Conservation (phyloP, 1,284 basidiomycete species). For the Rhodotorula mucilaginosa region DNA sequence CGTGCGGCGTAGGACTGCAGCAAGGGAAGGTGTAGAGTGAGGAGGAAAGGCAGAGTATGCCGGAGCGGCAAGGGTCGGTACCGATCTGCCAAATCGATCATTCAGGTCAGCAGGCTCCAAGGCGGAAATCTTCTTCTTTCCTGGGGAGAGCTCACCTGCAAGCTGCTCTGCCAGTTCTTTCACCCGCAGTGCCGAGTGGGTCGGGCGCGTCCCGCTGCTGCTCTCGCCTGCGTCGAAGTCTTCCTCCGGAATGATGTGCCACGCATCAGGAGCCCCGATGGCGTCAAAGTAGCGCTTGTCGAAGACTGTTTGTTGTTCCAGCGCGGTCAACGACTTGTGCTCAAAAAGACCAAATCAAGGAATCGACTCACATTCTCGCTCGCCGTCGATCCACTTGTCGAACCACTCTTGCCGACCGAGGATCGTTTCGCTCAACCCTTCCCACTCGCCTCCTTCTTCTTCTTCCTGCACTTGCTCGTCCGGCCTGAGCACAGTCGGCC, state of each 20-base stretch:
- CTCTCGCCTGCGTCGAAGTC: conserved; percentile 53
- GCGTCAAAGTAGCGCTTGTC: conserved; percentile 78
- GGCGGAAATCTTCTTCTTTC: too few relatives aligned
- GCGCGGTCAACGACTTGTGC: neutral
- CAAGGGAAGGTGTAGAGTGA: conserved; percentile 78
- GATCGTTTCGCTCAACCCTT: conserved; percentile 75
- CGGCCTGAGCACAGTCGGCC: neutral
- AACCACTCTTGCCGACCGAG: conserved; percentile 85
- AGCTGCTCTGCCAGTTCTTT: conserved; percentile 83
- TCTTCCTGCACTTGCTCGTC: conserved; percentile 41
- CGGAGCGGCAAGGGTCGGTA: conserved; percentile 77
- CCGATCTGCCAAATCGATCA: conserved; percentile 61
- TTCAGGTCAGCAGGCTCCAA: too few relatives aligned
- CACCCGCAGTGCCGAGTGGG: conserved; percentile 73
- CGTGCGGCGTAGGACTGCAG: conserved; percentile 73
- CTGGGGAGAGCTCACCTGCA: conserved; percentile 59
- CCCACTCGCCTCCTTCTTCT: conserved; percentile 55
- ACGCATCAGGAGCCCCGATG: conserved; percentile 76
- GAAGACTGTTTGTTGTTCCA: conserved; percentile 57
- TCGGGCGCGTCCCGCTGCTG: conserved; percentile 58
- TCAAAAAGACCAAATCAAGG: neutral
- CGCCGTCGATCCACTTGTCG: conserved; percentile 80
- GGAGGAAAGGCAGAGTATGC: conserved; percentile 78
- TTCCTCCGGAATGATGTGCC: conserved; percentile 68
- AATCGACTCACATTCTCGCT: conserved; percentile 69